Conservation (phyloP, 1,284 basidiomycete species). For the Apiotrichum montevideense region DNA sequence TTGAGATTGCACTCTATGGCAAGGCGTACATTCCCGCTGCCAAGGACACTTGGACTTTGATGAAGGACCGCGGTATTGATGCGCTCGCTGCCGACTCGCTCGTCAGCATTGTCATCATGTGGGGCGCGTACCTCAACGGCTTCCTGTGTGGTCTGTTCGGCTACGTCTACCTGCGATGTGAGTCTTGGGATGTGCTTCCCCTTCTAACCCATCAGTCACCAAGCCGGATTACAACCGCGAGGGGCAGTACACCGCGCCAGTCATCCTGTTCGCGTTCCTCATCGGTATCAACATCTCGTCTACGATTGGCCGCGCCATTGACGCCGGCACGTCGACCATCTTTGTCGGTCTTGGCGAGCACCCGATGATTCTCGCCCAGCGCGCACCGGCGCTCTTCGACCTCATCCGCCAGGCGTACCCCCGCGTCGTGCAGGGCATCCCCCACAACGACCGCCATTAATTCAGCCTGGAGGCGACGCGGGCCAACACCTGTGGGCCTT, state of each 20-base stretch:
- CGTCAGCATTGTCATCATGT: constrained; percentile 57
- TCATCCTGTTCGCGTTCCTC: constrained; percentile 71
- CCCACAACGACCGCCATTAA: background rate
- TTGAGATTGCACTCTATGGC: constrained; percentile 81
- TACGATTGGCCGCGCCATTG: constrained; percentile 34
- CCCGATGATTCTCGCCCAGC: constrained; percentile 61
- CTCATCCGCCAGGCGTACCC: constrained; percentile 46
- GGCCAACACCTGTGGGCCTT: no score
- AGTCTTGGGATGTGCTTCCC: constrained; percentile 29
- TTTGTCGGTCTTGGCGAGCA: constrained; percentile 79
- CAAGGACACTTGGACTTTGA: constrained; percentile 81
- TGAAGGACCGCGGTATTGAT: constrained; percentile 77
- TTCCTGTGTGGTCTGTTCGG: constrained; percentile 69
- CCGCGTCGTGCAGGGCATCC: constrained; percentile 41
- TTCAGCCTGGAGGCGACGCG: no score
- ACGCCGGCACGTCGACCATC: constrained; percentile 68
- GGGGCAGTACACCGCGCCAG: constrained; percentile 69
- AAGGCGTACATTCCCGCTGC: constrained; percentile 81
- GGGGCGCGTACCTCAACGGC: constrained; percentile 71
- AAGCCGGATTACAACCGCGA: constrained; percentile 63
- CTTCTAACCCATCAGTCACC: constrained; percentile 46
- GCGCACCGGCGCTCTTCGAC: constrained; percentile 60
- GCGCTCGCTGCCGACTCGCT: constrained; percentile 79
- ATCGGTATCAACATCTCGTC: constrained; percentile 58
- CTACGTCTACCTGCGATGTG: constrained; percentile 72